Evolutionary conservation across 768 basidiomycete genomes (phyloP), one percentile per base, ranked within the genome.

Genomic region (Collybiopsis confluens): DNA sequence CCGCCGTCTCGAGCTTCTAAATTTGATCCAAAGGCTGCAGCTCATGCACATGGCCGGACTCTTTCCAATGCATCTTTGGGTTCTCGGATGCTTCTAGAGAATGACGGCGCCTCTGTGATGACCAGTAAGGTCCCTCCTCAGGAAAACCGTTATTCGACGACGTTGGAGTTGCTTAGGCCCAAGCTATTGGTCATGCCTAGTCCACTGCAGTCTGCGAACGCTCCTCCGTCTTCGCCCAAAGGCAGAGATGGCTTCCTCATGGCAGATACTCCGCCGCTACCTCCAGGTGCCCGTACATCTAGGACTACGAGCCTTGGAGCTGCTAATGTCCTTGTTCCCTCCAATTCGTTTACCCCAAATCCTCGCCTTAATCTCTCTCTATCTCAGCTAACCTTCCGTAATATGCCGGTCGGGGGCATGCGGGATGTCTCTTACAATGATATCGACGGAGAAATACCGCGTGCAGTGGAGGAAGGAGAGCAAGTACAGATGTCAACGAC

Each of bases 151-250:
- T 82, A 76, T 18, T 85, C 82, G 62, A 91, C 90, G 9, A 87
- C 88, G 11, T 59, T 86, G 54, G 90, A 93, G 28, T 73, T 96
- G 41, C 75, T 96, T 60, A 79, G 93, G 20, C 94, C 94, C 1
- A 93, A 93, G 66, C 78, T 93, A n/a, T 83, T 97, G 42, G 83
- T 97, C 57, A 96, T 97, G 94, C 94, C 94, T 9, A 88, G 87
- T 56, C 90, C 92, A 1, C 72, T 96, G 35, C 89, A 94, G 61
- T 70, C 75, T 47, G 62, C 68, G 16, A 62, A 72, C 16, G 61
- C 67, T 35, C 57, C 67, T 24, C 58, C 69, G 20, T 58, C 73
- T 16, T 58, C 61, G 38, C 63, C 62, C 2, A 69, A 65, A 37
- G 61, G 74, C 28, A 71, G 75, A 44, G 81, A 81, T 45, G 86